A percentile compares a stretch with the other conserved stretches of the same genome.
Evolutionary conservation across 306 rosid genomes (phyloP).

Genomic region (Cicer arietinum): DNA sequence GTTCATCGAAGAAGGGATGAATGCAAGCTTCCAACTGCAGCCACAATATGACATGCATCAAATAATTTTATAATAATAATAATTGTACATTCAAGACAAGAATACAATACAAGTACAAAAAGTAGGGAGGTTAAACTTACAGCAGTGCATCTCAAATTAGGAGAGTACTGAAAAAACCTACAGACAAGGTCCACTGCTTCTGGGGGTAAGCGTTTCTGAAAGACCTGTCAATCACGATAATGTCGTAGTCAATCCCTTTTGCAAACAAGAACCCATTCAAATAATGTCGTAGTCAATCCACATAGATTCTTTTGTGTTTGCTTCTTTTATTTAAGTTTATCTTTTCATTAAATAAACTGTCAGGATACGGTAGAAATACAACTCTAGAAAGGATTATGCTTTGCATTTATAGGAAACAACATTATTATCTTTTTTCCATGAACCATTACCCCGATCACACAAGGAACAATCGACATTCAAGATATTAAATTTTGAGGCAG

Average conservation of each 20-base stretch:
- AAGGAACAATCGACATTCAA: constrained; percentile 32
- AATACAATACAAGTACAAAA: constrained; percentile 24
- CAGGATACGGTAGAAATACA: constrained; percentile 30
- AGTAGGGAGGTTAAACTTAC: constrained; percentile 57
- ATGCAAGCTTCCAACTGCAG: constrained; percentile 96
- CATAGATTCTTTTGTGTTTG: neutral
- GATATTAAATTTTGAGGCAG: constrained; percentile 1
- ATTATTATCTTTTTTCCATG: neutral
- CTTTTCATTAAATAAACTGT: neutral
- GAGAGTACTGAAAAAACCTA: constrained; percentile 98
- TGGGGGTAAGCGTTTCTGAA: constrained; percentile 96
- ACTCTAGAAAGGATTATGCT: constrained; percentile 32
- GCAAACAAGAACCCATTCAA: constrained; percentile 31
- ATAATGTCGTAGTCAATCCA: constrained; percentile 13
- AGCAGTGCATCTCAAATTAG: constrained; percentile 97
- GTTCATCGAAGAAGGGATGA: constrained; percentile 98
- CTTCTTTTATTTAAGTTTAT: neutral
- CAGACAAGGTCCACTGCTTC: constrained; percentile 99
- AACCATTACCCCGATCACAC: constrained; percentile 25
- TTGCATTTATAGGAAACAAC: constrained; percentile 15
- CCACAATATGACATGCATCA: constrained; percentile 20
- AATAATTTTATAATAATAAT: neutral
- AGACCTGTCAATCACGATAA: constrained; percentile 66
- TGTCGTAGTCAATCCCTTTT: constrained; percentile 15
- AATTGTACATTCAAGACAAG: constrained; percentile 27